These are phyloP conservation scores for Aspergillus funiculosus DNA, from an alignment of 495 filamentous ascomycete species.

Conservation along the genomic window DNA sequence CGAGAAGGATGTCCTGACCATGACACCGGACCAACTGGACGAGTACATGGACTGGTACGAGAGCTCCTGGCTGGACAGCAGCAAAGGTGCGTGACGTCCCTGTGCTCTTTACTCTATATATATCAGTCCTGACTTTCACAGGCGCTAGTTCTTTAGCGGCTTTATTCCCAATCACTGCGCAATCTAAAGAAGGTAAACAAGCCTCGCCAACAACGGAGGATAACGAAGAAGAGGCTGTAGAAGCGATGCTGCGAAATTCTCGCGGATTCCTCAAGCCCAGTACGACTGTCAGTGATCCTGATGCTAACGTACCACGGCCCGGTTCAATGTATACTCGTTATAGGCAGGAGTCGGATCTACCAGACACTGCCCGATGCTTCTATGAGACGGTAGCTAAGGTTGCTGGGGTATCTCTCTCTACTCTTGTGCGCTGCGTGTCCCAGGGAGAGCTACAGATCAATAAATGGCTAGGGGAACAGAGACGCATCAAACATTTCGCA, in stretches of 20 bases:
- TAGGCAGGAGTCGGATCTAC: conserved; percentile 51
- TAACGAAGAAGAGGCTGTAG: conserved; percentile 27
- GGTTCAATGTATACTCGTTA: conserved; percentile 55
- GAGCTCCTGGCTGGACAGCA: conserved; percentile 56
- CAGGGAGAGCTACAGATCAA: conserved; percentile 43
- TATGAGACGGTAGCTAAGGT: conserved; percentile 50
- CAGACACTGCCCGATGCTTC: conserved; percentile 47
- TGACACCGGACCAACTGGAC: conserved; percentile 65
- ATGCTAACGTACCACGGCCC: conserved; percentile 36
- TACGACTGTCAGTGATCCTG: conserved; percentile 26
- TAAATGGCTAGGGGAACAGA: conserved; percentile 34
- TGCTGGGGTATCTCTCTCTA: conserved; percentile 42
- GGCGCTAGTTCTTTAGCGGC: conserved; percentile 39
- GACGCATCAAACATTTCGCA: conserved; percentile 28
- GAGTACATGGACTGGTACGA: conserved; percentile 89
- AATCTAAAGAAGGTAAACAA: conserved; percentile 13
- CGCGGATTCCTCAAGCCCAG: conserved; percentile 30
- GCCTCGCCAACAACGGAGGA: conserved; percentile 6
- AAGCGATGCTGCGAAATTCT: conserved; percentile 33
- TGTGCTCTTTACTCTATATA: not conserved
- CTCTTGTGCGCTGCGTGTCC: conserved; percentile 43
- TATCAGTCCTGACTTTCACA: conserved; percentile 7
- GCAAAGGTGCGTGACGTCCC: conserved; percentile 17
- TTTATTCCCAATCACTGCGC: conserved; percentile 45
- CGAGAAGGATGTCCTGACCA: conserved; percentile 61